Evolutionary conservation across 139 green algal genomes (phyloP), one percentile per base, ranked within the genome.

Genomic region (Chlamydomonas applanata): DNA sequence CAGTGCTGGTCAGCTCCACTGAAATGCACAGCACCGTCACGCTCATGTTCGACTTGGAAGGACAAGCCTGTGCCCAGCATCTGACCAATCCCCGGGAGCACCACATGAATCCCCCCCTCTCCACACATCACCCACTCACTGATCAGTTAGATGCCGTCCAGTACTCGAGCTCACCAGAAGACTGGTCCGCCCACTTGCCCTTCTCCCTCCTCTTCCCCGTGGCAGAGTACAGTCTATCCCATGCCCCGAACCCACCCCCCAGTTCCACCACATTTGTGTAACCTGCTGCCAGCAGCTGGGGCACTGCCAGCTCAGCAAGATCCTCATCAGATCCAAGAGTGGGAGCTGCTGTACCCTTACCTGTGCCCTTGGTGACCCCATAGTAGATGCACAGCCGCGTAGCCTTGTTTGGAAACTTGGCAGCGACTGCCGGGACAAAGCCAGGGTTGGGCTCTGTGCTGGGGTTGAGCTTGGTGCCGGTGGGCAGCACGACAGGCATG

Each of bases 141-240:
- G 7, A 49, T 62, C 54, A 62, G 54, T 62, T 62, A 14, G 22
- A 32, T 4, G 54, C 62, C 62, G 63, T 73, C 73, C 73, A 79
- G 49, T 49, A 79, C 73, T 79, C 73, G 7, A 79, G 63, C 2
- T 79, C 73, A 20, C 73, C 73, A 35, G 72, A 72, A 0, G 46
- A 45, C 46, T 73, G 65, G 63, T 78, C 73, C 0, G 29, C 24
- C n/a, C 62, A 78, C 11, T 46, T 49, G 62, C 73, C 73, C 46
- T 53, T 56, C 16, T 54, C 73, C 5, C 73, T 45, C 62, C 46
- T 46, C 62, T 64, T 63, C 2, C 73, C 73, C 25, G 72, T 64
- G 0, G 73, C 61, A 0, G 61, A 64, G 33, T 67, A 67, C 49
- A 17, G 17, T 46, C 66, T 35, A 34, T 78, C 73, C 73, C 73